Evolutionary conservation across 2,329 filamentous ascomycete species (phyloP), one percentile per base, ranked within the genome.

Genomic region (Diplodia scrobiculata): DNA sequence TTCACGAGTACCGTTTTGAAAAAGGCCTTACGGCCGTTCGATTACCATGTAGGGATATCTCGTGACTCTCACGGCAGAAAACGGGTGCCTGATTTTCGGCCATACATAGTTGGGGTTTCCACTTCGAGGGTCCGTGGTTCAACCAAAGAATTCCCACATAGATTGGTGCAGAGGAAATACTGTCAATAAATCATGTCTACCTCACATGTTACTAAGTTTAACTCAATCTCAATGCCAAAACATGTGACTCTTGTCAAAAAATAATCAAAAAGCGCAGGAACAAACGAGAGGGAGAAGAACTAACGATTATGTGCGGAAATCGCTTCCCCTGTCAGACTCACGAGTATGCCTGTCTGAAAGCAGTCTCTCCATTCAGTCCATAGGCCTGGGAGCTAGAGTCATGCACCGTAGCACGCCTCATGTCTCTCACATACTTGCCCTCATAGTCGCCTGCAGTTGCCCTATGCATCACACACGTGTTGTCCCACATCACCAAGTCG

Each of bases 401-500:
- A 71, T 86, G 81, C 1, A 87, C 84, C 0, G 84, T 87, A 5
- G 83, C 82, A 67, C 86, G 76, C 54, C 86, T 74, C 80, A 87
- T 79, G 72, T 87, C 85, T 47, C 84, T 75, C 67, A 72, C 76
- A 70, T 79, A 82, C 70, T 78, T 81, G 0, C 82, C 81, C 68
- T 79, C 79, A 67, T 83, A 86, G 0, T 72, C 72, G 0, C 84
- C 84, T 0, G 77, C 76, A 1, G 78, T 80, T 0, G 83, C 83
- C 5, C 84, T 74, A 73, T 88, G 85, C 78, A 87, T 79, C 17
- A 84, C 82, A 58, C 79, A 81, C 0, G 83, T 82, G 71, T 87
- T 87, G 69, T 88, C 85, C 85, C 86, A 87, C 19, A 85, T 78
- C 17, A 87, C 72, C 66, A 87, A 54, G 70, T 87, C 85, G 0